Base-by-base conservation (phyloP, 768 basidiomycete genomes). In the Pleurotus salmoneostramineus region DNA sequence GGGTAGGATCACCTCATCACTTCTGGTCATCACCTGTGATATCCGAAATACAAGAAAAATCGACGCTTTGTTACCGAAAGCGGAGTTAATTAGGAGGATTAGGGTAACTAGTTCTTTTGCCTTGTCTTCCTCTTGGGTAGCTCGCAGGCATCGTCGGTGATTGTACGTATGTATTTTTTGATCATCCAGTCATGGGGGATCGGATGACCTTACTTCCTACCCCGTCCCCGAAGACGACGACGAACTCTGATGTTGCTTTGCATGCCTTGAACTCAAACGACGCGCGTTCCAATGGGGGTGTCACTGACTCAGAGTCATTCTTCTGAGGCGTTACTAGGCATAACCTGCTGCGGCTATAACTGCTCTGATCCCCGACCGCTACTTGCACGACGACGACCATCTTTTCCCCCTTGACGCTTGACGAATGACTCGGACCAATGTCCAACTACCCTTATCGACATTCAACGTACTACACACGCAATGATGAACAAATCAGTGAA, bases 381-480 rank as follows among this genome's bases (percentile, higher is more conserved):
- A 15, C 7, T 49, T 49, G 33, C 48, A 32, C 48, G 48, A 15
- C 33, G 21, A 11, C 11, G 8, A 49, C 15, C 21, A 27, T 32
- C 33, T 32, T 31, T 21, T 37, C 27, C 37, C 14, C 52, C 7
- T 37, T n/a, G 27, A 6, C n/a, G 10, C 36, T 55, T 55, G 17
- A 55, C 52, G 52, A 55, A 55, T 55, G 52, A 42, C 21, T 27
- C 21, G 21, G 21, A 27, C 52, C 37, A 43, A 55, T 55, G 52
- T 43, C 52, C 37, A 27, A 40, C 52, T 55, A 55, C 40, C 52
- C 52, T 11, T 55, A 55, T 43, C 52, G 52, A 43, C 52, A 55
- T 55, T 55, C 52, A 55, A 55, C 52, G 52, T 55, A 55, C 40
- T 55, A 55, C n/a, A 55, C 52, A 12, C 52, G 52, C 52, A 55